Base-by-base conservation (phyloP, 768 basidiomycete species). In the Mycena leptocephala region DNA sequence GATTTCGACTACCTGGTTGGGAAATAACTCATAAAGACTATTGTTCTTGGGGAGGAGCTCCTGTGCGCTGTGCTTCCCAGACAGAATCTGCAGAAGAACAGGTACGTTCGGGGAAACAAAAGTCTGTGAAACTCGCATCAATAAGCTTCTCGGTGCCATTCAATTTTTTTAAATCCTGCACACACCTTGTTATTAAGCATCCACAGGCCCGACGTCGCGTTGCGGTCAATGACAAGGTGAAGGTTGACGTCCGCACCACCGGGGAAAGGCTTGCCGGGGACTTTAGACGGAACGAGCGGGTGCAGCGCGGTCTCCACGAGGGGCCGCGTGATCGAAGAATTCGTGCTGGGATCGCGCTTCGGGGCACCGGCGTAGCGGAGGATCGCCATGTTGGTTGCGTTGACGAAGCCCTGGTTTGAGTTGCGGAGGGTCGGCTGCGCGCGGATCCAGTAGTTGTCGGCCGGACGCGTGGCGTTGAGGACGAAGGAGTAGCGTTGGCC, bases 381-480 rank as follows among this genome's bases (percentile, higher is more conserved):
- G 66, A 93, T 91, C 10, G 90, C 92, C 55, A 84, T 85, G 80
- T 90, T 91, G 69, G 87, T 83, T 13, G 85, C 87, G 32, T 82
- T 83, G 0, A 70, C 77, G 67, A 88, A 88, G 26, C 72, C 72
- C 26, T 16, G 63, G 18, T 56, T 75, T 0, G 6, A 53, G 28
- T 67, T 80, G 78, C 61, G 83, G 82, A 59, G 81, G 69, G 22
- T n/a, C n/a, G n/a, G n/a, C n/a, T n/a, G n/a, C n/a, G 87, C 81
- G 53, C 86, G 85, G 55, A 89, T 81, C 87, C 87, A 93, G 80
- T 93, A 93, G 77, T 91, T 93, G 1, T 81, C 85, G 32, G 88
- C 76, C 0, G 85, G 78, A 62, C 90, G 86, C 75, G 90, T 81
- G 20, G 91, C 89, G 14, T 81, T 84, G 26, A 91, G 79, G 8